Base-by-base conservation (phyloP, 768 basidiomycete species). In the Pulveroboletus frians region DNA sequence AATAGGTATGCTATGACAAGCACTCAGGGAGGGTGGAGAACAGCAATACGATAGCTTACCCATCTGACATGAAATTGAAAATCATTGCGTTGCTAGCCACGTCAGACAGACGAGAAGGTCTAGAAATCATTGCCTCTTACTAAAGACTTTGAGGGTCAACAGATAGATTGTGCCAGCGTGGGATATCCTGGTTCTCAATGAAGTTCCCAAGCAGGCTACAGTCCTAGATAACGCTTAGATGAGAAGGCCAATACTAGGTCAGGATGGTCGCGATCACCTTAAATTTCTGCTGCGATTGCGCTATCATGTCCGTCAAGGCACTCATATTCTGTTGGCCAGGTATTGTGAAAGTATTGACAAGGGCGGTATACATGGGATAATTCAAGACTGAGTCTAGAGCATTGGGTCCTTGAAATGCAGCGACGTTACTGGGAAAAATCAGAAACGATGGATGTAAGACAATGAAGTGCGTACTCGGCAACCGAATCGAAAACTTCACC, bases 171-270 rank as follows among this genome's bases (percentile, higher is more conserved):
- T 78, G 75, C 85, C 86, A 90, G 44, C 88, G 79, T 8, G 85
- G 79, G 10, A 85, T 49, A 61, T 89, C 86, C 53, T 88, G 85
- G 63, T 89, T 88, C 68, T 88, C 87, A 30, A 90, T 64, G 69
- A 90, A 90, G 58, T 85, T 88, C 1, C 88, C 88, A 3, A 89
- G 76, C 13, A 69, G 48, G 18, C 60, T 50, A 15, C 44, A 39
- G 38, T 65, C 65, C 64, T 64, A 39, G 13, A 31, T 40, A 23
- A 20, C n/a, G 34, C 32, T 29, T 26, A 43, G 38, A 9, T 23
- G 35, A 29, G 27, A 17, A 9, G 13, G 9, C 18, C 7, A 4
- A 44, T 32, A 8, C 1, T 15, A 17, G 15, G 14, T 26, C 64
- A 35, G 5, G 9, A 29, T 27, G 18, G 13, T 30, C 10, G 18